Conservation (phyloP, 1,284 basidiomycete genomes). For the Paramarasmius palmivorus region DNA sequence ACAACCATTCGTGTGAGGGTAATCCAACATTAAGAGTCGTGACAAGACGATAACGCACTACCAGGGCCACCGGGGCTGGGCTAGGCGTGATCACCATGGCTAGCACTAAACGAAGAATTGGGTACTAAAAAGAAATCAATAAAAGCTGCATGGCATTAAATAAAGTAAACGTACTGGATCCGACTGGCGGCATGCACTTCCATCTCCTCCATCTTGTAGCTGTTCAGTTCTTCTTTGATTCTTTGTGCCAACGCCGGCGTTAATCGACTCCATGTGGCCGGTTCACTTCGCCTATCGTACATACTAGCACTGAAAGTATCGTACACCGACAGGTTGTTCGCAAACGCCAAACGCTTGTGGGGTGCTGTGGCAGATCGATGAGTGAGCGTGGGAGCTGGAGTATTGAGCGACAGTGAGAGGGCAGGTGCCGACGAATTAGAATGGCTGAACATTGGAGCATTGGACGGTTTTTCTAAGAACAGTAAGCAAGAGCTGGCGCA, state of each 20-base stretch:
- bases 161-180: slow-evolving; percentile 64
- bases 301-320: slow-evolving; percentile 90
- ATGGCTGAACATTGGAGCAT: slow-evolving; percentile 60
- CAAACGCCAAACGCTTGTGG: slow-evolving; percentile 82
- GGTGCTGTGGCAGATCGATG: slow-evolving; percentile 67
- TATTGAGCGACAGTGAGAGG: slow-evolving; percentile 57
- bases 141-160: slow-evolving; percentile 4
- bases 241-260: slow-evolving; percentile 93
- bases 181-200: slow-evolving; percentile 89
- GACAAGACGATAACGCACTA: too few species aligned
- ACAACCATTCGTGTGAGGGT: background rate
- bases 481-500: slow-evolving; percentile 19
- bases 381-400: slow-evolving; percentile 47
- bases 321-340: slow-evolving; percentile 90
- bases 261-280: slow-evolving; percentile 94
- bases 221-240: slow-evolving; percentile 96
- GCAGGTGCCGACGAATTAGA: slow-evolving; percentile 89
- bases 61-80: background rate
- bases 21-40: background rate
- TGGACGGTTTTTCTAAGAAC: slow-evolving; percentile 16
- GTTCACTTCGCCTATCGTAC: slow-evolving; percentile 94
- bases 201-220: slow-evolving; percentile 99
- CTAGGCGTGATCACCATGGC: too few species aligned
- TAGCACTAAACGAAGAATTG: slow-evolving; percentile 48
- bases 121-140: slow-evolving; percentile 33